Evolutionary conservation across 208 protist genomes (phyloP), one percentile per base, ranked within the genome.

Genomic region (Acanthamoeba triangularis): DNA sequence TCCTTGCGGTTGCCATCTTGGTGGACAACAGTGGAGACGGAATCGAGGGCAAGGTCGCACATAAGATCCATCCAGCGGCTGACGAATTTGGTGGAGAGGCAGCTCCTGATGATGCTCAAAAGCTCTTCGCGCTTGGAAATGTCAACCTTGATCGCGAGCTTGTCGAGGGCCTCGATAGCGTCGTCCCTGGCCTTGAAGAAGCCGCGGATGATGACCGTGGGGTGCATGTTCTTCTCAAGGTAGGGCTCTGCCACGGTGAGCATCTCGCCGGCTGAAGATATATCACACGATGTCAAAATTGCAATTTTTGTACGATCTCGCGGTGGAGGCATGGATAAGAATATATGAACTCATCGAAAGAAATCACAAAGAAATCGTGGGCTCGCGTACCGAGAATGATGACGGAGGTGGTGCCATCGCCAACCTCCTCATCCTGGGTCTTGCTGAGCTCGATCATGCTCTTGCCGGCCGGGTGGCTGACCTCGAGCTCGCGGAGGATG

Each of bases 321-420:
- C n/a, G 41, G 8, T 47, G 41, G 41, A 47, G 37, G 41, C 41
- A 47, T 47, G 5, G 41, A 47, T 2, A 47, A 47, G 41, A 47
- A 47, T 47, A 1, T 6, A n/a, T n/a, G n/a, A n/a, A n/a, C 52
- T 23, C 52, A 56, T 56, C 52, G 16, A 56, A 47, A 47, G 41
- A 47, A 47, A 47, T 47, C 41, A 47, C 41, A 47, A 47, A 47
- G 41, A 47, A 47, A 47, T 47, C 41, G 41, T 47, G 8, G 41
- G 41, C 41, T 47, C 3, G 41, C 95, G 49, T 82, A 97, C 97
- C 97, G 8, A 99, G 96, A 94, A 99, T 99, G 95, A 99, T 99
- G 65, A 99, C 99, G 13, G 99, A 99, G 14, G 99, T 99, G 44
- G 99, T 99, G 88, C 99, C 99, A 97, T 99, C 99, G 67, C 99